Evolutionary conservation across 305 asterid genomes (phyloP).

Genomic region (Fraxinus sp.): DNA sequence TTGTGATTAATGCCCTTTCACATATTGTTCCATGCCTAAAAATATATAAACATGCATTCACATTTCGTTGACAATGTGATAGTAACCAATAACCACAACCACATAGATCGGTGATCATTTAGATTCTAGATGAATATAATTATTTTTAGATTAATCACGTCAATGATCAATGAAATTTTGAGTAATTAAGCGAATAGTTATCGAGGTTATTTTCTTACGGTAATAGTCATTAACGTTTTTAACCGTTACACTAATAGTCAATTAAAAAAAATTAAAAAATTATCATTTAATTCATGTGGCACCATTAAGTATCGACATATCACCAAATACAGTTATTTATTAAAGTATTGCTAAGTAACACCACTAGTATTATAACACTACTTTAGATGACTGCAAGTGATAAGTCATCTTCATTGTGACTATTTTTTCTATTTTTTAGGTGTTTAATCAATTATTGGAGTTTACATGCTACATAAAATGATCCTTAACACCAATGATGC

Average conservation of each 20-base stretch:
- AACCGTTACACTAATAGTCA: background rate
- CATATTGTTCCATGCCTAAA: background rate
- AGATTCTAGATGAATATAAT: background rate
- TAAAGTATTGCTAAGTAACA: background rate
- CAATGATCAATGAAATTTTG: background rate
- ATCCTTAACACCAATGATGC: background rate
- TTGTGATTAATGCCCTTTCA: background rate
- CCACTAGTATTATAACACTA: background rate
- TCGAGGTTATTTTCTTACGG: background rate
- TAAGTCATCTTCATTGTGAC: too few species aligned
- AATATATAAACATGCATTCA: background rate
- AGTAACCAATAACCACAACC: too few species aligned
- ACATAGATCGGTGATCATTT: background rate
- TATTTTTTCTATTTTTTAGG: too few species aligned
- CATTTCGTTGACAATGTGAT: background rate
- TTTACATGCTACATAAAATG: background rate
- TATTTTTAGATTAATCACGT: background rate
- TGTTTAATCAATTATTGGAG: background rate
- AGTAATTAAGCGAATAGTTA: background rate
- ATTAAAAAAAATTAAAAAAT: too few species aligned
- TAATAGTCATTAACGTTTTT: background rate
- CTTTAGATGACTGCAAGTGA: background rate
- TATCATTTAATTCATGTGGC: background rate
- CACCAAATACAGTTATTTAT: background rate
- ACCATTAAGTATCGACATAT: background rate